A percentile compares a stretch with the other conserved stretches of the same genome.
Evolutionary conservation across 179 eudicot species (phyloP).

Genomic region (Gypsophila paniculata): DNA sequence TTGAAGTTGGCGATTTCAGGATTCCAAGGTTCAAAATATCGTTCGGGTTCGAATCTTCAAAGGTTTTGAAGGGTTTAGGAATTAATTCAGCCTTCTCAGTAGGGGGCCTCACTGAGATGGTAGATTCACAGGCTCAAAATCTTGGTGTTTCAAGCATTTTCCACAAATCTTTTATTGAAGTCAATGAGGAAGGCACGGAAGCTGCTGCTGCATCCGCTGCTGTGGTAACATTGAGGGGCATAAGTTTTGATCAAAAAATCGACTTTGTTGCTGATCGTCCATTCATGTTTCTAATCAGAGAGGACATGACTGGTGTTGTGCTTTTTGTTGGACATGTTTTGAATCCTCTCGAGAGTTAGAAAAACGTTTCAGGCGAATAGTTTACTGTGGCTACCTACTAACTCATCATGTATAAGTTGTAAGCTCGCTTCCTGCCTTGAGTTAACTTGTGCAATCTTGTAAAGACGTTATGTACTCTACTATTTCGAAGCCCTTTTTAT

Average conservation of each 20-base stretch:
- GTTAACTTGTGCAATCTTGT: too few relatives aligned
- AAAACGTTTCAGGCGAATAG: not conserved
- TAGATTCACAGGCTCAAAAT: conserved; percentile 27
- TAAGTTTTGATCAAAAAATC: conserved; percentile 4
- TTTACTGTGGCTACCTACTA: not conserved
- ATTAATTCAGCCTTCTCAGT: conserved; percentile 28
- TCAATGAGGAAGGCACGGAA: conserved; percentile 46
- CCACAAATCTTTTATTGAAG: conserved; percentile 46
- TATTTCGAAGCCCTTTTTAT: too few relatives aligned
- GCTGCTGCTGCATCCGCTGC: conserved; percentile 40
- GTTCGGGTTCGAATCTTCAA: conserved; percentile 37
- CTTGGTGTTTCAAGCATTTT: conserved; percentile 34
- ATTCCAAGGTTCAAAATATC: conserved; percentile 45
- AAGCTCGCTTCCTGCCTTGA: too few relatives aligned
- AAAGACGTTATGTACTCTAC: too few relatives aligned
- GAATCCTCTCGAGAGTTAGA: conserved; percentile 43
- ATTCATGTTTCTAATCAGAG: conserved; percentile 57
- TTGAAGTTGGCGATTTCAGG: conserved; percentile 27
- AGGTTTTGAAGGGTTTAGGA: conserved; percentile 33
- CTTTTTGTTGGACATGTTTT: conserved; percentile 53
- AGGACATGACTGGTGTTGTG: conserved; percentile 64
- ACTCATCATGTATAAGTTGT: not conserved
- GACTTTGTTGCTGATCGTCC: conserved; percentile 85
- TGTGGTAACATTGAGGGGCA: not conserved
- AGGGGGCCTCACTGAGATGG: conserved; percentile 40